A percentile compares a stretch with the other conserved stretches of the same genome.
Conservation (phyloP, 176 grass and related monocot species). For the Poa pratensis region DNA sequence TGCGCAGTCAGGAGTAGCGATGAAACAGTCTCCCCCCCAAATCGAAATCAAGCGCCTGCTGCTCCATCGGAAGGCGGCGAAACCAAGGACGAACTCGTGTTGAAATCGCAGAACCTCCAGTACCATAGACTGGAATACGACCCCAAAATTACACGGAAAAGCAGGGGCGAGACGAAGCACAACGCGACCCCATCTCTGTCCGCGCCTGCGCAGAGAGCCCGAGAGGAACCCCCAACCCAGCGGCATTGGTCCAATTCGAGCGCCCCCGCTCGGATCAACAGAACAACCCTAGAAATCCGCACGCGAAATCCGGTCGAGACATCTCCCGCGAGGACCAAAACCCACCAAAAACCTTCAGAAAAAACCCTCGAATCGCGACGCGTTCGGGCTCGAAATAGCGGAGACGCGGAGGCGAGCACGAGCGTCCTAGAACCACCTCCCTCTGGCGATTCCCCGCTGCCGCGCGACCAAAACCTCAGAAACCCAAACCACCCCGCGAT, state of each 20-base stretch:
- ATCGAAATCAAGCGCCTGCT: not conserved
- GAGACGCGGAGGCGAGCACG: not conserved
- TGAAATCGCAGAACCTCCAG: not conserved
- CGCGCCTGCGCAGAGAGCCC: not conserved
- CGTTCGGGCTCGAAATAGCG: not conserved
- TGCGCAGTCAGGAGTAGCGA: not conserved
- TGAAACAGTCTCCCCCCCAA: not conserved
- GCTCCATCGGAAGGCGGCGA: not conserved
- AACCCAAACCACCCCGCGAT: too few relatives aligned
- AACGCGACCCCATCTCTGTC: not conserved
- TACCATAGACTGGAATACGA: too few relatives aligned
- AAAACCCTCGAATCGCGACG: not conserved
- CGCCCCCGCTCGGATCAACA: not conserved
- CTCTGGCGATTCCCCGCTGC: too few relatives aligned
- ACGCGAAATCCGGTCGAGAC: not conserved
- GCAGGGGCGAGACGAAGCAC: not conserved
- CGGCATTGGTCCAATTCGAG: not conserved
- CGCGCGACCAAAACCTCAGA: too few relatives aligned
- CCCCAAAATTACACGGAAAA: not conserved
- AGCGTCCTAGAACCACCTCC: not conserved
- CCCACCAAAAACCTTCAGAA: not conserved
- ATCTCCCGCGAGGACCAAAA: not conserved
- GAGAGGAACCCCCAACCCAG: not conserved
- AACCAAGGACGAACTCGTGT: not conserved
- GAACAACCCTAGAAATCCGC: not conserved